Evolutionary conservation across 257 asterid genomes (phyloP).

Genomic region (Mentha longifolia): DNA sequence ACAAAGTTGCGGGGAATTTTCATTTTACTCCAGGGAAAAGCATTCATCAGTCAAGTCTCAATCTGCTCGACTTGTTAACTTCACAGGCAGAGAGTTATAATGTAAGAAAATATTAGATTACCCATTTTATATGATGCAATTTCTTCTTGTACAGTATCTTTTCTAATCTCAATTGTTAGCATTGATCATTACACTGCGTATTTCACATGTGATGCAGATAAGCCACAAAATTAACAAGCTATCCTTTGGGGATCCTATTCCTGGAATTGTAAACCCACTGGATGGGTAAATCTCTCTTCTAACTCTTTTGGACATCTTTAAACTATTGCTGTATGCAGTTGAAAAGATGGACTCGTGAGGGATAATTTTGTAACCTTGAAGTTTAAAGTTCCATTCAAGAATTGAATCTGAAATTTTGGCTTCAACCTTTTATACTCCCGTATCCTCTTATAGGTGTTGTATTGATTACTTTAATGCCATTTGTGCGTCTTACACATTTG

Average conservation of each 20-base stretch:
- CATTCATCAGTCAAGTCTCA: constrained; percentile 62
- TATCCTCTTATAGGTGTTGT: not conserved
- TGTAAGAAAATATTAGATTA: constrained; percentile 49
- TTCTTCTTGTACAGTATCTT: not conserved
- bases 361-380: constrained; percentile 17
- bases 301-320: constrained; percentile 13
- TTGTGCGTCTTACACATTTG: not conserved
- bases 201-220: constrained; percentile 62
- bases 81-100: constrained; percentile 68
- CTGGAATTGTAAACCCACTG: constrained; percentile 87
- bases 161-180: constrained; percentile 8
- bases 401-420: constrained; percentile 4
- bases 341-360: constrained; percentile 15
- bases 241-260: constrained; percentile 86
- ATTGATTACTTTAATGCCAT: constrained; percentile 7
- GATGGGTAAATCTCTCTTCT: constrained; percentile 71
- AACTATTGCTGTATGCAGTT: constrained; percentile 19
- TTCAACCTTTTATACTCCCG: not conserved
- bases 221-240: constrained; percentile 89
- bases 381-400: not conserved
- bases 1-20: constrained; percentile 97
- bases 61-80: constrained; percentile 68
- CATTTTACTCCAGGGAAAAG: constrained; percentile 92
- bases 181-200: constrained; percentile 18
- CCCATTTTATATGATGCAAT: constrained; percentile 3